Conservation (phyloP, 2,329 filamentous ascomycete genomes). For the Hymenoscyphus linearis region DNA sequence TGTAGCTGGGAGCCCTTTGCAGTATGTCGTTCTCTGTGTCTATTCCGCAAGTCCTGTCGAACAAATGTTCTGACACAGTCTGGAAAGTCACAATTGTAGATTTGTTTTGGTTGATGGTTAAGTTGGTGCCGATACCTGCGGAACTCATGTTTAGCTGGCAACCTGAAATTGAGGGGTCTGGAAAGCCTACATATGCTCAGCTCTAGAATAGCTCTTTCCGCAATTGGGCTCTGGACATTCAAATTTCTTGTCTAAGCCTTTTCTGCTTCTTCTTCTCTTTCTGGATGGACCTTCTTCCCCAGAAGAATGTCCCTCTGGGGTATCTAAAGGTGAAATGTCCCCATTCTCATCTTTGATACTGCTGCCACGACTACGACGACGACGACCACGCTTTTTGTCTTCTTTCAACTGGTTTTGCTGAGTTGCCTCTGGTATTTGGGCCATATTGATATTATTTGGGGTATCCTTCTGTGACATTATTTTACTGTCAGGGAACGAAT, state of each 20-base stretch:
- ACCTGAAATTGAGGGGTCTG: background rate
- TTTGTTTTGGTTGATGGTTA: constrained; percentile 93
- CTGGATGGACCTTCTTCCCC: constrained; percentile 32
- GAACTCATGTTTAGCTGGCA: constrained; percentile 10
- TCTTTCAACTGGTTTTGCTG: constrained; percentile 23
- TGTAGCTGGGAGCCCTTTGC: constrained; percentile 73
- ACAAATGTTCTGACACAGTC: constrained; percentile 90
- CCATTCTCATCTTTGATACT: constrained; percentile 23
- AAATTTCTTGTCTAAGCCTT: constrained; percentile 75
- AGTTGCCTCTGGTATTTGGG: constrained; percentile 22
- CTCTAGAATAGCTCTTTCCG: constrained; percentile 92
- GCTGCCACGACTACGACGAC: constrained; percentile 26
- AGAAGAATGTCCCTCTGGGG: constrained; percentile 28
- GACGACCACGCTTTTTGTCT: constrained; percentile 29
- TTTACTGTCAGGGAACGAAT: constrained; percentile 22
- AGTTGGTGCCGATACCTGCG: constrained; percentile 78
- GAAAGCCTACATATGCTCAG: constrained; percentile 77
- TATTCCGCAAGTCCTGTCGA: constrained; percentile 84
- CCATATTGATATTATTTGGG: constrained; percentile 17
- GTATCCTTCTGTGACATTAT: constrained; percentile 26
- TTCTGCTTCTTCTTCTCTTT: constrained; percentile 66
- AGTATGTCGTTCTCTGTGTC: constrained; percentile 75
- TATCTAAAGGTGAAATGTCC: constrained; percentile 23
- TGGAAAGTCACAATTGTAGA: constrained; percentile 88
- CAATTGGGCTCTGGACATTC: constrained; percentile 82